Evolutionary conservation across 164 flowering plant species (phyloP), one percentile per base, ranked within the genome.

Genomic region (Paratinospora sagittata): DNA sequence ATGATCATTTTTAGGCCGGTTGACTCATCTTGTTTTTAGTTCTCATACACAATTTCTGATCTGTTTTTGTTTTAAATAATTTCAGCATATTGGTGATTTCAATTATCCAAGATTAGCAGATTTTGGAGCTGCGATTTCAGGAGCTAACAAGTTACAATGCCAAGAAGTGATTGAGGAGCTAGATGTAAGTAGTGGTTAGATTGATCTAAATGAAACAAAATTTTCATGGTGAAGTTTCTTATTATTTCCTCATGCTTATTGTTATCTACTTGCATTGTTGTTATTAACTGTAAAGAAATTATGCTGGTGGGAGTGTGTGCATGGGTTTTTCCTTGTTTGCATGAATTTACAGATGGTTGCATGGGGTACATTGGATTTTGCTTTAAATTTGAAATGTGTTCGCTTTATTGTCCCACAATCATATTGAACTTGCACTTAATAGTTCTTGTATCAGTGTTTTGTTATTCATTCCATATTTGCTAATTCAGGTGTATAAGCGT

Each of bases 51-150:
- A 24, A n/a, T 68, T 41, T 21, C 39, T 76, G 30, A 34, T 55
- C 55, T 37, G 30, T 27, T 30, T 58, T 57, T 30, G 33, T 67
- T 8, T 16, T 74, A 36, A 5, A 21, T 76, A 26, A 55, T 8
- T 76, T 85, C 92, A 96, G 98, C 95, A 96, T 83, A 81, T 96
- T 37, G 99, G 99, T 75, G 99, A 93, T 52, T 96, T 96, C 66
- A 90, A 86, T 75, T 91, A 79, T 81, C 86, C 96, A 72, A 87
- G 92, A 75, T 78, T 96, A 75, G 98, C 99, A 60, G 99, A 96
- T 85, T 96, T 93, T 84, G 97, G 99, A 74, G 98, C 97, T 76
- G 99, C 98, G 68, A 93, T 96, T 78, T 93, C 93, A 72, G 99
- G 98, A 66, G 96, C 91, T 45, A 93, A 87, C 81, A 91, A 88